Base-by-base conservation (phyloP, 129 eudicot genomes). In the Lactuca saligna region DNA sequence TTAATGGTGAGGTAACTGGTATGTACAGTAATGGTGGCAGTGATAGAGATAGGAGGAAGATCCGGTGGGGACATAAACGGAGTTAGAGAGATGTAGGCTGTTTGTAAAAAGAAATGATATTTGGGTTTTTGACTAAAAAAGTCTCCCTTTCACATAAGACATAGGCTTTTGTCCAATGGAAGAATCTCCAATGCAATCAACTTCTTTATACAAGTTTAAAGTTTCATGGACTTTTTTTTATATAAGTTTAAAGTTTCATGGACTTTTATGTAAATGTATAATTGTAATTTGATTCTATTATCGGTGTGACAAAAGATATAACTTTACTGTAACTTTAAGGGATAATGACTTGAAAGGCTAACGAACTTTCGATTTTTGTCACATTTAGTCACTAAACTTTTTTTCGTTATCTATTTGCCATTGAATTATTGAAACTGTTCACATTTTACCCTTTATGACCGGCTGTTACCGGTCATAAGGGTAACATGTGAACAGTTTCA, bases 51-150 rank as follows among this genome's bases (percentile, higher is more conserved):
- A 11, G 63, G 63, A 68, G 17, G 63, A 68, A 68, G 41, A 68
- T 68, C 73, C 63, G 20, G 73, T 68, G 73, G 63, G 73, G 73
- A 68, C 58, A 65, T 46, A 12, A 49, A 65, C 58, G 53, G 54
- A 39, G 50, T 39, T 63, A n/a, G 54, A 49, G 54, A 63, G 32
- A 17, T 63, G 68, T 41, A 63, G 54, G 68, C 37, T 25, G n/a
- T 68, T 33, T 66, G 17, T 13, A 67, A n/a, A 66, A 33, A 16
- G 34, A 49, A 13, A 13, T 48, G 5, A 51, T 32, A 20, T n/a
- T 59, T 71, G 13, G 35, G 17, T 11, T 48, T 20, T 7, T 10
- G 51, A 35, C 10, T 31, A 44, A 34, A 13, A 48, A 6, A 32
- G 68, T 71, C 68, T 60, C 8, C 54, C 51, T 15, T 71, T 71